These are phyloP conservation scores for Liriodendron chinense DNA, from an alignment of 164 flowering plant species.

Conservation along the genomic window DNA sequence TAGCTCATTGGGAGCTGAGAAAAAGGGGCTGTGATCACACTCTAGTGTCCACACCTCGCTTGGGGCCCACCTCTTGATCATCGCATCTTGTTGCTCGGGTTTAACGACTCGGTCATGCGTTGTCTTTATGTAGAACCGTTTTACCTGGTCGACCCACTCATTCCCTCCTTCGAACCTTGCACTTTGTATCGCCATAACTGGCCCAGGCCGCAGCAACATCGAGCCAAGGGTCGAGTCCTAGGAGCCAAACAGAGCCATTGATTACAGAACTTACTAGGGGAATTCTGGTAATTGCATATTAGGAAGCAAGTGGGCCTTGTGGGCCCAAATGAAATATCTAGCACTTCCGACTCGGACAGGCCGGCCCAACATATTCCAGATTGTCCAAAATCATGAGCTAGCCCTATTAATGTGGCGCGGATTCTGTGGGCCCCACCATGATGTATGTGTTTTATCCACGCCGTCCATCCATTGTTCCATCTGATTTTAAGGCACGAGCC, in stretches of 20 bases:
- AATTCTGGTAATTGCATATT: too few relatives aligned
- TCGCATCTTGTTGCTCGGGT: slow-evolving; percentile 62
- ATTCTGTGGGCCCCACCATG: too few relatives aligned
- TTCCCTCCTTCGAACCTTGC: slow-evolving; percentile 37
- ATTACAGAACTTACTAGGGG: not conserved
- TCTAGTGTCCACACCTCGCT: slow-evolving; percentile 49
- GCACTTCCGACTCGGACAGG: not conserved
- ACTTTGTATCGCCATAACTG: slow-evolving; percentile 39
- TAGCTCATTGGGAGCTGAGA: slow-evolving; percentile 61
- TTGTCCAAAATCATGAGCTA: not conserved
- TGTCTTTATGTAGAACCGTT: slow-evolving; percentile 64
- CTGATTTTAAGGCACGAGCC: too few relatives aligned
- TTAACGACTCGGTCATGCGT: slow-evolving; percentile 44
- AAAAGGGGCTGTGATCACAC: slow-evolving; percentile 79
- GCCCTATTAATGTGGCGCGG: too few relatives aligned
- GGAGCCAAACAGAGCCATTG: not conserved
- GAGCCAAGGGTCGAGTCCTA: slow-evolving; percentile 68
- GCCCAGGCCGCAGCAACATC: slow-evolving; percentile 69
- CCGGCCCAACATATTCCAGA: not conserved
- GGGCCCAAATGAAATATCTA: too few relatives aligned
- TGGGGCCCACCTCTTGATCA: slow-evolving; percentile 77
- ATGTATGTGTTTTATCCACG: too few relatives aligned
- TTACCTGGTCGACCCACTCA: slow-evolving; percentile 28
- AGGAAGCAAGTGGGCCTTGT: too few relatives aligned
- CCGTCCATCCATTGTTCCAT: too few relatives aligned